Evolutionary conservation across 1,284 basidiomycete species (phyloP), one percentile per base, ranked within the genome.

Genomic region (Ustilago shanxiensis): DNA sequence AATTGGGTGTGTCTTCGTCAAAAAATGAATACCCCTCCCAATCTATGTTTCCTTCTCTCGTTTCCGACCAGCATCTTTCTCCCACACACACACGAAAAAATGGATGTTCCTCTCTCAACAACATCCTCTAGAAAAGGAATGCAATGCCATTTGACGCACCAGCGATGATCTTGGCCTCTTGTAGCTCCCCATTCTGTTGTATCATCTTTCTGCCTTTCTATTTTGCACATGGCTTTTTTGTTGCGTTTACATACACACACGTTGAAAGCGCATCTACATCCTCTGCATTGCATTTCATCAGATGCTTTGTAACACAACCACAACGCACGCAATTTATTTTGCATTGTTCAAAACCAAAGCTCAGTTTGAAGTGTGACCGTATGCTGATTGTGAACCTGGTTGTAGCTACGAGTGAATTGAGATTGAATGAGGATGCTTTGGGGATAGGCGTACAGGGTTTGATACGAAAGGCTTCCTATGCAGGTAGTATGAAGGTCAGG

Each of bases 201-300:
- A 71, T 49, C 68, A 71, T 72, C 69, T 62, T 33, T 33, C 31
- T 45, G 4, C 41, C 20, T 44, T 44, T 44, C n/a, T 44, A 44
- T 44, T 44, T 20, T 44, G 41, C 41, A 44, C 41, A 44, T 44
- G 41, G 41, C 41, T 44, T 59, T 24, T 18, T 11, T 20, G 9
- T 47, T 50, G 35, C 49, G 20, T 35, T 39, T 45, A 50, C 4
- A 31, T n/a, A 31, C 20, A 49, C 61, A 31, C 31, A 13, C 24
- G 14, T 28, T 44, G 41, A 44, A n/a, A 44, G 41, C 20, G 41
- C 41, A 44, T 44, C 3, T 7, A 44, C 41, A 44, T 44, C 47
- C 47, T 26, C 14, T 16, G 47, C 47, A 26, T 49, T 28, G 47
- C 47, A 49, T 49, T 49, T 16, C 31, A 6, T 14, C n/a, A 26